Evolutionary conservation across 73 alveolate genomes (phyloP).

Genomic region (Breviolum minutum): DNA sequence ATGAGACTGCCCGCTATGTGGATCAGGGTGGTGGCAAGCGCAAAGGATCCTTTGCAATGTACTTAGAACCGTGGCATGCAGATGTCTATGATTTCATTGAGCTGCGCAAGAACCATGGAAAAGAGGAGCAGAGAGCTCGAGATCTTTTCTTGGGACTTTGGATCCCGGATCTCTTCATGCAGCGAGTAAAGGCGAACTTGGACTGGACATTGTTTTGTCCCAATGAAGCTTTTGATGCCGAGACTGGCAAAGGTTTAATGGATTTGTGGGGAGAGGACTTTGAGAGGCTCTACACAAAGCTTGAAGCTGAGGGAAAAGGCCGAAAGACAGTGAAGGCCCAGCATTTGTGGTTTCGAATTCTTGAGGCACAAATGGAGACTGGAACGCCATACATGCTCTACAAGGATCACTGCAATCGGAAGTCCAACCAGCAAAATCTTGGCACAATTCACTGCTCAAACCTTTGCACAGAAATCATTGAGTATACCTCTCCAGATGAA

Average conservation of each 20-base stretch:
- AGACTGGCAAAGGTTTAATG: slow-evolving; percentile 98
- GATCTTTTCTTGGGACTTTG: slow-evolving; percentile 99
- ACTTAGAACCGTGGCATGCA: slow-evolving; percentile 99
- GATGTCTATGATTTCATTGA: slow-evolving; percentile 98
- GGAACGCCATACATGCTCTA: slow-evolving; percentile 99
- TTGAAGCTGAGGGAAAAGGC: slow-evolving; percentile 98
- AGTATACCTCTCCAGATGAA: slow-evolving; percentile 98
- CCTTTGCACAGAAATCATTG: slow-evolving; percentile 99
- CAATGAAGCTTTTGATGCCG: slow-evolving; percentile 98
- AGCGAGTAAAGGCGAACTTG: slow-evolving; percentile 98
- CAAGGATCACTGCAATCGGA: slow-evolving; percentile 98
- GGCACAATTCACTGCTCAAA: slow-evolving; percentile 99
- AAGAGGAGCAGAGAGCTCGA: slow-evolving; percentile 98
- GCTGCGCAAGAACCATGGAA: slow-evolving; percentile 98
- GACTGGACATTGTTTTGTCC: slow-evolving; percentile 99
- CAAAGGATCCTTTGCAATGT: slow-evolving; percentile 99
- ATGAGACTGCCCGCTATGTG: slow-evolving; percentile 98
- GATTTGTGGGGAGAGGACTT: slow-evolving; percentile 98
- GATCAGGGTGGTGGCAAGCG: slow-evolving; percentile 99
- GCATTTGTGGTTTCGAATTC: slow-evolving; percentile 98
- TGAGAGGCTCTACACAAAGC: slow-evolving; percentile 97
- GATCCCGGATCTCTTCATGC: slow-evolving; percentile 99
- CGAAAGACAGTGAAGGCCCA: slow-evolving; percentile 97
- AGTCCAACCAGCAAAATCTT: slow-evolving; percentile 98
- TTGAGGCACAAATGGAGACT: slow-evolving; percentile 98